Evolutionary conservation across 179 eudicot species (phyloP), one percentile per base, ranked within the genome.

Genomic region (Heliamphora pulchella): DNA sequence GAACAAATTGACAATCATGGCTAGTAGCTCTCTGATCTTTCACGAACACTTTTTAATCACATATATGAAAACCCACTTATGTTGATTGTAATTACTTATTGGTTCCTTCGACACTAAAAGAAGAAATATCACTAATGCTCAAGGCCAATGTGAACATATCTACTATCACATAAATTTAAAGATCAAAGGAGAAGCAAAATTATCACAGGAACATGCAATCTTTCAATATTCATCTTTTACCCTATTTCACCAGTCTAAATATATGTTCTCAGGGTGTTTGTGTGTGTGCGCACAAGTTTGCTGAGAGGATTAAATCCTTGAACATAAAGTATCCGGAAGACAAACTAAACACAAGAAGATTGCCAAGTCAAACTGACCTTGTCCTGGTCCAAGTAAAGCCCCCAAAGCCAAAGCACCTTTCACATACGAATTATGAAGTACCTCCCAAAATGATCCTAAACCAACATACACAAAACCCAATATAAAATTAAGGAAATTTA

Each of bases 301-400:
- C 22, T 78, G 39, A 65, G 63, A 31, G 22, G 54, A 76, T 3
- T 59, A 59, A 22, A 76, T 20, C 31, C 11, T 14, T 14, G 9
- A 11, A 54, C 20, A 68, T 41, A 69, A 71, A n/a, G 22, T 22
- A 3, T 71, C 47, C 51, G 9, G 57, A 48, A 71, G 74, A 71
- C 55, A 71, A 70, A 7, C 5, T 47, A 47, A 18, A 71, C 6
- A 22, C 41, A 43, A 20, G 3, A 59, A 73, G 41, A 55, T 7
- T 58, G 78, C 1, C 65, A 71, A 11, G 48, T 47, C 41, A 54
- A 79, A 84, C 83, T 51, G 75, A 95, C 98, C 97, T 93, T 95
- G 89, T 84, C 98, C 98, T 41, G 98, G 98, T 67, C 98, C 97
- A 81, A 95, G 81, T 79, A 93, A 83, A 77, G 98, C 91, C 58